These are phyloP conservation scores for Nematodospora valgi DNA, from an alignment of 805 yeast species.

Conservation along the genomic window DNA sequence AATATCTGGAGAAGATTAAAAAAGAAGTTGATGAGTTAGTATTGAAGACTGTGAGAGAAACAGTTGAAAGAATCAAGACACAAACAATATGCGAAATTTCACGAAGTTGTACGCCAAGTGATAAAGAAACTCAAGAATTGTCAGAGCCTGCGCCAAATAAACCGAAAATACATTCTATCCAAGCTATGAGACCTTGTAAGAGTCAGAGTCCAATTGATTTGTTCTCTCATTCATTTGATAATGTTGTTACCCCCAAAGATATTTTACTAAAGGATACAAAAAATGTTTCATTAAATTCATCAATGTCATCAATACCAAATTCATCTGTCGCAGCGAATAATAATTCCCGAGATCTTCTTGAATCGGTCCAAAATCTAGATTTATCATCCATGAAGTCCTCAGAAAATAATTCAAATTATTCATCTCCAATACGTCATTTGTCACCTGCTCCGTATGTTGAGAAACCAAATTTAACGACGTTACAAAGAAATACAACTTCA, in stretches of 20 bases:
- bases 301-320: constrained; percentile 14
- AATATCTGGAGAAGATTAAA: constrained; percentile 72
- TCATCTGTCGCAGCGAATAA: constrained; percentile 8
- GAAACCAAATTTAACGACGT: constrained; percentile 56
- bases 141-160: background rate
- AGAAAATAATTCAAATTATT: constrained; percentile 26
- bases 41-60: constrained; percentile 56
- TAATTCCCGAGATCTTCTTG: constrained; percentile 21
- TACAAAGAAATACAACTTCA: constrained; percentile 51
- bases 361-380: constrained; percentile 26
- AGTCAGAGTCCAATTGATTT: constrained; percentile 22
- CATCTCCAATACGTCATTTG: constrained; percentile 56
- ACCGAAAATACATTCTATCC: constrained; percentile 11
- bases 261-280: constrained; percentile 16
- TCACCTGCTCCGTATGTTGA: constrained; percentile 49
- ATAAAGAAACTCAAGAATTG: too few relatives aligned
- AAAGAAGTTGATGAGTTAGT: constrained; percentile 75
- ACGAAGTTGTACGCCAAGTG: constrained; percentile 6
- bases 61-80: constrained; percentile 53
- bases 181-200: constrained; percentile 36
- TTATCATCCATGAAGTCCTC: constrained; percentile 19
- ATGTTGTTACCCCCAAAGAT: constrained; percentile 48
- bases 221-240: constrained; percentile 2
- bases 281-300: constrained; percentile 12
- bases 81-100: constrained; percentile 15